These are phyloP conservation scores for Suillus decipiens DNA, from an alignment of 768 basidiomycete genomes.

Conservation along the genomic window DNA sequence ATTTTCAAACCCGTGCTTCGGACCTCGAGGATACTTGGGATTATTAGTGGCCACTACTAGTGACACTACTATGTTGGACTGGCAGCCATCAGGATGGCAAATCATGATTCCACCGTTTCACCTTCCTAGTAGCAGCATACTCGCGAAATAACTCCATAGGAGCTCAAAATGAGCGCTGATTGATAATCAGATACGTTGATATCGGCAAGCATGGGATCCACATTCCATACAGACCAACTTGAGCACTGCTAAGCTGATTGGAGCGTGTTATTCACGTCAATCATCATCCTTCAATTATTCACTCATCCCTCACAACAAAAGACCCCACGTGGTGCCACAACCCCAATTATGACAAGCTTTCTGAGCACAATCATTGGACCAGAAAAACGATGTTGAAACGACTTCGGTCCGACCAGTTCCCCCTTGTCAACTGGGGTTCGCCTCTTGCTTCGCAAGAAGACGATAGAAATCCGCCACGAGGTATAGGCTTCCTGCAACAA, in stretches of 20 bases:
- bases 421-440: not conserved
- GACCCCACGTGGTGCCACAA: not conserved
- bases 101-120: not conserved
- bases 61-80: not conserved
- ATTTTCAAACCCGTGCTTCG: not conserved
- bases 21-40: constrained; percentile 4
- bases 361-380: not conserved
- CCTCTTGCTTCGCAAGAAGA: constrained; percentile 25
- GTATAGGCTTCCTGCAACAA: constrained; percentile 92
- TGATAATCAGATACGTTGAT: not conserved
- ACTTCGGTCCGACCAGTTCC: not conserved
- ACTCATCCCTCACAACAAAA: not conserved
- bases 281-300: not conserved
- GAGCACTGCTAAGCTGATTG: not conserved
- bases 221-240: no score
- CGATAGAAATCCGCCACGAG: constrained; percentile 93
- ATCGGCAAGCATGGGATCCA: not conserved
- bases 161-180: not conserved
- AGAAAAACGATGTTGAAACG: not conserved
- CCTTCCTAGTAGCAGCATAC: not conserved
- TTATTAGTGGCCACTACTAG: not conserved
- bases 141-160: not conserved
- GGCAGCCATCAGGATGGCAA: not conserved
- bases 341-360: not conserved
- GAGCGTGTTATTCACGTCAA: not conserved